phyloP scores from a whole-genome alignment of 805 yeast species.

The Kuraishia cidri region DNA sequence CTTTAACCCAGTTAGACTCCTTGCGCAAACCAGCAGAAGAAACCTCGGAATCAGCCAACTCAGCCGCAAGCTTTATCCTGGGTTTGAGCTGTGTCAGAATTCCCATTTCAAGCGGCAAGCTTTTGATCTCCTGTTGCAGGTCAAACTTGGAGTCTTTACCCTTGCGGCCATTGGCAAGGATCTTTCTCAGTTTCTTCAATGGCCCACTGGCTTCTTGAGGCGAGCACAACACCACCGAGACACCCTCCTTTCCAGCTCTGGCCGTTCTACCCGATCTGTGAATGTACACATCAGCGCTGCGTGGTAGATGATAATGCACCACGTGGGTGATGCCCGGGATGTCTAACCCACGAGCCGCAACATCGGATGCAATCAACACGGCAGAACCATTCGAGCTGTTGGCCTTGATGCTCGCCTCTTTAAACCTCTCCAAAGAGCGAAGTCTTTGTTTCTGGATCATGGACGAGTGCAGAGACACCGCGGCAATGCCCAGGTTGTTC shows the following conservation, averaged over 20 bases:
- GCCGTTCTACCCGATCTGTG: conserved; percentile 99
- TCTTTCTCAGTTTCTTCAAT: conserved; percentile 58
- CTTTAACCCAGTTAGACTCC: conserved; percentile 73
- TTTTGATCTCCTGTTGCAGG: conserved; percentile 42
- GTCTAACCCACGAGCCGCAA: conserved; percentile 97
- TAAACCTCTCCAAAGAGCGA: conserved; percentile 76
- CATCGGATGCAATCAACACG: conserved; percentile 89
- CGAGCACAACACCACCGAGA: conserved; percentile 86
- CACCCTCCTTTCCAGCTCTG: conserved; percentile 90
- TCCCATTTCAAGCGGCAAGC: conserved; percentile 71
- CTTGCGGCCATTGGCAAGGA: conserved; percentile 22
- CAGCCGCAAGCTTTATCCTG: conserved; percentile 60
- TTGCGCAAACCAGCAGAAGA: conserved; percentile 44
- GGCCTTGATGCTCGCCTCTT: conserved; percentile 27
- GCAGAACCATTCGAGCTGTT: conserved; percentile 37
- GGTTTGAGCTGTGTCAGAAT: conserved; percentile 62
- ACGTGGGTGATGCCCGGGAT: conserved; percentile 88
- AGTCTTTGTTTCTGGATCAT: conserved; percentile 94
- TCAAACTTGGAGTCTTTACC: conserved; percentile 16
- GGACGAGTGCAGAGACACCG: conserved; percentile 80
- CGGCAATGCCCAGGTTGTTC: conserved; percentile 55
- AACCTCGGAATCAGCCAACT: conserved; percentile 65
- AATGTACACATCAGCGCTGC: conserved; percentile 89
- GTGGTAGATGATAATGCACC: conserved; percentile 90
- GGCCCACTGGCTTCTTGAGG: conserved; percentile 94